Base-by-base conservation (phyloP, 2,329 filamentous ascomycete genomes). In the Arthrobotrys entomopaga region DNA sequence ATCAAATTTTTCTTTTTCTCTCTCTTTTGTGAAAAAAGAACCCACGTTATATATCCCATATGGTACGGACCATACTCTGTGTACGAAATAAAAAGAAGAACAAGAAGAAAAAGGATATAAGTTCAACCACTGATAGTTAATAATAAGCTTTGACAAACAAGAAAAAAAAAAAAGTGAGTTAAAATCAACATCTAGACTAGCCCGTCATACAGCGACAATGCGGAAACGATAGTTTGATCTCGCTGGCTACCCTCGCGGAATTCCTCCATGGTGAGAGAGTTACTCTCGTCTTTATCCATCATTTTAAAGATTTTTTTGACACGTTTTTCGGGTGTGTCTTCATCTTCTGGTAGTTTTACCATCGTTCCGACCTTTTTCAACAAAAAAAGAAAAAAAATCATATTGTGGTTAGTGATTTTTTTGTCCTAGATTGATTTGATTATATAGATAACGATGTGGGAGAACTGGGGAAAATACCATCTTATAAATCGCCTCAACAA, bases 241-340 rank as follows among this genome's bases (percentile, higher is more conserved):
- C 93, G 91, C 86, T 98, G 97, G 85, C 93, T 97, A 78, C 95
- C 95, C 84, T 99, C 95, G 84, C 98, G 98, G 86, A 99, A 99
- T 82, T 99, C 95, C 75, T 93, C 90, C 87, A 97, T 94, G 82
- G 98, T 94, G 79, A 99, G 84, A 80, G 91, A 96, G 79, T 94
- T 95, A 81, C 98, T 98, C 84, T 98, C 94, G 82, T 99, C 95
- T 87, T 99, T 99, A 86, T 99, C 95, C 95, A 99, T 99, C 95
- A 98, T 98, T 80, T 90, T 87, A 86, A 99, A 99, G 82, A 99
- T 98, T 86, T 99, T 99, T 83, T 87, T 89, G 76, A 99, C 95
- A 77, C 95, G 90, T 86, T 99, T 99, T 86, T 98, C 94, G 16
- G 95, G 95, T 67, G 95, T 99, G 83, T 99, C 94, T 85, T 99